These are phyloP conservation scores for Aspergillus sp. DNA, from an alignment of 2,329 filamentous ascomycete species.

Conservation along the genomic window DNA sequence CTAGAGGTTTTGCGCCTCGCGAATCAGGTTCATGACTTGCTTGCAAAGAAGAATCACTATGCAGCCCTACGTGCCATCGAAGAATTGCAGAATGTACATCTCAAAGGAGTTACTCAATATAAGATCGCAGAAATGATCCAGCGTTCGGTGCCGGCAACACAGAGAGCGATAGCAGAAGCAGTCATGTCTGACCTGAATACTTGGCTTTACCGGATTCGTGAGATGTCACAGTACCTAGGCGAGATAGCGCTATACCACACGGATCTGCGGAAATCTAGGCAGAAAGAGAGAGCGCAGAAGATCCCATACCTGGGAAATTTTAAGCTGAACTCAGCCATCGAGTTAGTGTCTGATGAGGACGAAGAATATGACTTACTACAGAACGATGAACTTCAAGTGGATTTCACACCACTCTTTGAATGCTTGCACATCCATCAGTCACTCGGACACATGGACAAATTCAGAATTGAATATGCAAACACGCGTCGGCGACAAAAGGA, in stretches of 20 bases:
- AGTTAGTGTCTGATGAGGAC: conserved; percentile 87
- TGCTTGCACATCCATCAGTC: conserved; percentile 95
- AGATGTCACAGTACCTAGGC: conserved; percentile 91
- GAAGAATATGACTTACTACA: conserved; percentile 94
- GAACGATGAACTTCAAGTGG: conserved; percentile 89
- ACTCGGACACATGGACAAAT: conserved; percentile 83
- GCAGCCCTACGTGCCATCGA: conserved; percentile 88
- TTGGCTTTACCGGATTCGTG: conserved; percentile 90
- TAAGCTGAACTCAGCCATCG: conserved; percentile 90
- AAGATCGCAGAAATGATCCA: conserved; percentile 94
- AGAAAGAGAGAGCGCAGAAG: conserved; percentile 72
- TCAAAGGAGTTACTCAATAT: conserved; percentile 90
- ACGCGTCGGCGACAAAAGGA: conserved; percentile 90
- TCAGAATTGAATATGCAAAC: conserved; percentile 82
- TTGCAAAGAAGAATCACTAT: conserved; percentile 92
- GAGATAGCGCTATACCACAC: conserved; percentile 97
- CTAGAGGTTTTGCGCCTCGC: conserved; percentile 86
- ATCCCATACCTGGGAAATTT: conserved; percentile 72
- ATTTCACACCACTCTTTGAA: conserved; percentile 91
- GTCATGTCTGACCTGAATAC: conserved; percentile 97
- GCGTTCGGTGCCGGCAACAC: conserved; percentile 85
- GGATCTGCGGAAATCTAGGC: conserved; percentile 72
- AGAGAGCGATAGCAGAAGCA: conserved; percentile 87
- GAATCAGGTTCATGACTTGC: conserved; percentile 87
- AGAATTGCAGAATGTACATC: conserved; percentile 90